Evolutionary conservation across 805 yeast species (phyloP).

Genomic region (Saccharomycopsis olivae): DNA sequence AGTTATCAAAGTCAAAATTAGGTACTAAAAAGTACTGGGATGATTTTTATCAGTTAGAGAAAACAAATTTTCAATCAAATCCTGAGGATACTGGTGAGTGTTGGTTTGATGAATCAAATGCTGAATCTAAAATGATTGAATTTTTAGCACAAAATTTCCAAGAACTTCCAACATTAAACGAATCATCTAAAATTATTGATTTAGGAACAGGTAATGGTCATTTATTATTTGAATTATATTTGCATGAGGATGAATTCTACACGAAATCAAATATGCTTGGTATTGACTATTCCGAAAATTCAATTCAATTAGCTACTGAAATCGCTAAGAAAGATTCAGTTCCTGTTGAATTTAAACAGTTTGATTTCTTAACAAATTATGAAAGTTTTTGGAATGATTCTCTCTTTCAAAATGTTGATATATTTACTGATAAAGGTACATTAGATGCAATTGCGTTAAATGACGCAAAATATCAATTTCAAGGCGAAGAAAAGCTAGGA

Average conservation of each 20-base stretch:
- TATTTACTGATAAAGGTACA: slow-evolving; percentile 90
- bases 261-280: slow-evolving; percentile 40
- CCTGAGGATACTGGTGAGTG: slow-evolving; percentile 87
- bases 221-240: slow-evolving; percentile 54
- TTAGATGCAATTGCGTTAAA: slow-evolving; percentile 92
- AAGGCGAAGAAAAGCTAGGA: slow-evolving; percentile 22
- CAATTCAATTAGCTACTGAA: slow-evolving; percentile 63
- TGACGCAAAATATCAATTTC: slow-evolving; percentile 37
- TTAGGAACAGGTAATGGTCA: slow-evolving; percentile 98
- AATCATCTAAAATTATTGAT: slow-evolving; percentile 45
- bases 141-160: slow-evolving; percentile 48
- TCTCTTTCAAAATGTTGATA: slow-evolving; percentile 42
- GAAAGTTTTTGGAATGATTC: slow-evolving; percentile 25
- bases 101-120: slow-evolving; percentile 95
- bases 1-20: slow-evolving; percentile 65
- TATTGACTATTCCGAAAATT: slow-evolving; percentile 74
- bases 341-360: slow-evolving; percentile 43
- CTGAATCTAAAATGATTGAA: slow-evolving; percentile 74
- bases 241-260: slow-evolving; percentile 44
- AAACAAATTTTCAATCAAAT: slow-evolving; percentile 55
- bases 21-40: slow-evolving; percentile 94
- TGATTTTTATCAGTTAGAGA: slow-evolving; percentile 67
- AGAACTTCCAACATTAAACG: slow-evolving; percentile 22
- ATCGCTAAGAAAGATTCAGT: slow-evolving; percentile 37
- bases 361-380: slow-evolving; percentile 45